Evolutionary conservation across 129 eudicot species (phyloP).

Genomic region (Chrysanthemum makinoi): DNA sequence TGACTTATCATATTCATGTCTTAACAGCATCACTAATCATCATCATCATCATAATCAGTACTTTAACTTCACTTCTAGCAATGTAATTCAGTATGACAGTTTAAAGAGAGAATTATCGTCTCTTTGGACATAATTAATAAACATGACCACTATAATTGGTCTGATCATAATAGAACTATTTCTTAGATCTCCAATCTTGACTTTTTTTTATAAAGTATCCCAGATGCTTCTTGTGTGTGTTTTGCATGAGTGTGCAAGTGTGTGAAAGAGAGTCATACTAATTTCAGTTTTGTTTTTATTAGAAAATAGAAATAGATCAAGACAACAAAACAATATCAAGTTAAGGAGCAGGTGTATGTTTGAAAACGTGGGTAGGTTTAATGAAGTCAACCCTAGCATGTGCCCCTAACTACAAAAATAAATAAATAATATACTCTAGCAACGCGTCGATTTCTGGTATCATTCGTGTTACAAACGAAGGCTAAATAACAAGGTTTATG

Average conservation of each 20-base stretch:
- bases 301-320: constrained; percentile 1
- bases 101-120: constrained; percentile 56
- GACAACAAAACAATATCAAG: constrained; percentile 24
- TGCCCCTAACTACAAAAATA: constrained; percentile 28
- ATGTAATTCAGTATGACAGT: constrained; percentile 51
- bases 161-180: constrained; percentile 25
- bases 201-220: constrained; percentile 9
- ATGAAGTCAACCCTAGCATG: constrained; percentile 61
- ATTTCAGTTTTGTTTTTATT: constrained; percentile 17
- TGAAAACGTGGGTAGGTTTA: constrained; percentile 46
- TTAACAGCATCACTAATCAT: constrained; percentile 41
- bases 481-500: not conserved
- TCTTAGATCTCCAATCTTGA: constrained; percentile 11
- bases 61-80: constrained; percentile 40
- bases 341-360: constrained; percentile 26
- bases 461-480: not conserved
- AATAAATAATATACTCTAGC: not conserved
- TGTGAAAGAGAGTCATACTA: constrained; percentile 30
- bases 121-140: constrained; percentile 57
- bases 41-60: constrained; percentile 37
- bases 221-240: constrained; percentile 14
- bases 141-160: constrained; percentile 27
- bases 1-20: constrained; percentile 40
- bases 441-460: constrained; percentile 9
- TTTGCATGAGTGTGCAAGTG: constrained; percentile 20